Evolutionary conservation across 768 basidiomycete genomes (phyloP).

Genomic region (Mycena chlorophos): DNA sequence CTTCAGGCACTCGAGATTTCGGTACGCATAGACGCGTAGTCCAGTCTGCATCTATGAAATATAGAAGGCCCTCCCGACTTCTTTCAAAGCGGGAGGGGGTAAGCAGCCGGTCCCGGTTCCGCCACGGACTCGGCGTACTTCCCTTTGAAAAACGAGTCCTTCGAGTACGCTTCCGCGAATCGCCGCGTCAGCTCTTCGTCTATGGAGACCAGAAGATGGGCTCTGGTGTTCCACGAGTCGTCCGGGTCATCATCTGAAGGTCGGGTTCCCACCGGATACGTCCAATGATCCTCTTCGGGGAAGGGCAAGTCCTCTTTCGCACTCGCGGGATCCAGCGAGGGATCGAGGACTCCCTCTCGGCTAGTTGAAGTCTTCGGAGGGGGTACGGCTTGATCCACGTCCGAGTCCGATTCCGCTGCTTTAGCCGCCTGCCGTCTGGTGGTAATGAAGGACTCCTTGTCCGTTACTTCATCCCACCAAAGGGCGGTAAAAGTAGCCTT

Average conservation of each 20-base stretch:
- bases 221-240: neutral
- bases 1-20: no score
- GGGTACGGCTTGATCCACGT: no score
- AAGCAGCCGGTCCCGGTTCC: neutral
- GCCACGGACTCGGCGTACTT: neutral
- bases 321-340: neutral
- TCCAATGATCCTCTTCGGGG: neutral
- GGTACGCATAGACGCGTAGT: constrained; percentile 4
- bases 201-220: neutral
- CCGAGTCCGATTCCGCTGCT: no score
- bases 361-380: no score
- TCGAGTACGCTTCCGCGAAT: neutral
- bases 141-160: neutral
- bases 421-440: neutral
- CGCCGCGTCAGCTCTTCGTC: neutral
- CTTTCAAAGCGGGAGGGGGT: neutral
- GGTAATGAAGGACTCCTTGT: neutral
- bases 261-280: no score
- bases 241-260: neutral
- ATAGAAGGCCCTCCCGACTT: constrained; percentile 2
- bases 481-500: neutral
- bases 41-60: no score
- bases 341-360: neutral
- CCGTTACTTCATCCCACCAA: neutral
- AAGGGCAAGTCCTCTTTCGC: neutral